phyloP scores from a whole-genome alignment of 164 flowering plant genomes.

The Vitis labrusca region DNA sequence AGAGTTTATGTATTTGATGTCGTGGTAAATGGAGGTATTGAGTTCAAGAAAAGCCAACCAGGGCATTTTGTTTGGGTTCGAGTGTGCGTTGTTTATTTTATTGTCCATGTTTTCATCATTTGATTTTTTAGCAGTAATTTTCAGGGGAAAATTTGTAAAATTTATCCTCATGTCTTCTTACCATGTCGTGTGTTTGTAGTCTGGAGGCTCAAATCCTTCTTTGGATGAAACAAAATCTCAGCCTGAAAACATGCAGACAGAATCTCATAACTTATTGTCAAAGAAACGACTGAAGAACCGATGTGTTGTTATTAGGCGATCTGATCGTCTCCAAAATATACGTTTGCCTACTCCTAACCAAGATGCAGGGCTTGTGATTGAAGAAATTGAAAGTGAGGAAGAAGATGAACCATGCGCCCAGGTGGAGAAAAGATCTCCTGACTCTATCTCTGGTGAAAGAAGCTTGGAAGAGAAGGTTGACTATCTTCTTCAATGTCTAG shows the following conservation, averaged over 20 bases:
- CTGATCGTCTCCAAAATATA: conserved; percentile 28
- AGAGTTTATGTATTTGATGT: too few relatives aligned
- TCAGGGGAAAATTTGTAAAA: too few relatives aligned
- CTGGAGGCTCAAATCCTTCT: conserved; percentile 5
- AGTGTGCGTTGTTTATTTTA: too few relatives aligned
- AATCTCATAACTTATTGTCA: not conserved
- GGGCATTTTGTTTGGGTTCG: too few relatives aligned
- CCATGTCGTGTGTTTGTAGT: not conserved
- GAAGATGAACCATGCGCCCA: conserved; percentile 21
- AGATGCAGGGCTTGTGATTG: conserved; percentile 21
- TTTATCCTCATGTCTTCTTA: too few relatives aligned
- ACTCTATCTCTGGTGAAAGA: conserved; percentile 1
- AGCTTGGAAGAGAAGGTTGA: conserved; percentile 35
- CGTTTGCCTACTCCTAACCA: conserved; percentile 4
- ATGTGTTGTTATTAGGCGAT: conserved; percentile 25
- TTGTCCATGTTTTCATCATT: too few relatives aligned
- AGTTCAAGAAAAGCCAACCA: too few relatives aligned
- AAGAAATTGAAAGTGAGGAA: conserved; percentile 30
- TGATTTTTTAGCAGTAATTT: too few relatives aligned
- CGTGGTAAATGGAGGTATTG: too few relatives aligned
- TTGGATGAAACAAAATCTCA: not conserved
- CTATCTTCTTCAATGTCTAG: conserved; percentile 11
- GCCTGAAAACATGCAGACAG: not conserved
- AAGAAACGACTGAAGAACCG: conserved; percentile 1
- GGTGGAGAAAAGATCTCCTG: not conserved